Percentiles rank a stretch among this genome's conserved stretches.
Conservation (phyloP, 768 basidiomycete species). For the Rhizopogon salebrosus region DNA sequence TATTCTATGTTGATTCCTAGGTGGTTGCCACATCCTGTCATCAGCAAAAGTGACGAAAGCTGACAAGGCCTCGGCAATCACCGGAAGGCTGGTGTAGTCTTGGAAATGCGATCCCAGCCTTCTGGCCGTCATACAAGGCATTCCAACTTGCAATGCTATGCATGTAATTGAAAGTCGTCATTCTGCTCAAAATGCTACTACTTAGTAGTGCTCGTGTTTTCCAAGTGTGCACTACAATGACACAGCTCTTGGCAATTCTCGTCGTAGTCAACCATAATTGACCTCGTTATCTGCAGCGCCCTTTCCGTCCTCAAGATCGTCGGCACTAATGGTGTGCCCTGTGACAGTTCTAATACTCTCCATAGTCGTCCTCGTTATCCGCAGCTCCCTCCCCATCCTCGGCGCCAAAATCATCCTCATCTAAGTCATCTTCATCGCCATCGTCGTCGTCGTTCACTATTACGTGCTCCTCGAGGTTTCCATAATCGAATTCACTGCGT, state of each 20-base stretch:
- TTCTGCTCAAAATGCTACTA: too few species aligned
- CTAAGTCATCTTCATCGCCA: neutral
- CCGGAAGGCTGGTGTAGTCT: neutral
- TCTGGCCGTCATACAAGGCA: too few species aligned
- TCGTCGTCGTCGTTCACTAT: neutral
- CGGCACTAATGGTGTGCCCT: too few species aligned
- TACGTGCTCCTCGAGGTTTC: neutral
- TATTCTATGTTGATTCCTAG: neutral
- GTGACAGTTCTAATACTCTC: too few species aligned
- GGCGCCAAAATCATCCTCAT: neutral
- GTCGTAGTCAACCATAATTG: too few species aligned
- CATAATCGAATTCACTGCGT: neutral
- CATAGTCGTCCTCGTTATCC: neutral
- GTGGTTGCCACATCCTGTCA: neutral
- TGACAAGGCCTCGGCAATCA: neutral
- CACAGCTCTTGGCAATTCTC: too few species aligned
- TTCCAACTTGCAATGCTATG: too few species aligned
- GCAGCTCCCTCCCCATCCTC: neutral
- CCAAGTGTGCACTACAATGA: too few species aligned
- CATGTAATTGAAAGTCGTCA: too few species aligned
- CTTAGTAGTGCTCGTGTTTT: too few species aligned
- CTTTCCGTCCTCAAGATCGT: too few species aligned
- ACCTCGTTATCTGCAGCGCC: too few species aligned
- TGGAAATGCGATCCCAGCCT: neutral
- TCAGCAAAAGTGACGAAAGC: neutral